Evolutionary conservation across 75 land plant genomes (phyloP), one percentile per base, ranked within the genome.

Genomic region (Picea sitchensis): DNA sequence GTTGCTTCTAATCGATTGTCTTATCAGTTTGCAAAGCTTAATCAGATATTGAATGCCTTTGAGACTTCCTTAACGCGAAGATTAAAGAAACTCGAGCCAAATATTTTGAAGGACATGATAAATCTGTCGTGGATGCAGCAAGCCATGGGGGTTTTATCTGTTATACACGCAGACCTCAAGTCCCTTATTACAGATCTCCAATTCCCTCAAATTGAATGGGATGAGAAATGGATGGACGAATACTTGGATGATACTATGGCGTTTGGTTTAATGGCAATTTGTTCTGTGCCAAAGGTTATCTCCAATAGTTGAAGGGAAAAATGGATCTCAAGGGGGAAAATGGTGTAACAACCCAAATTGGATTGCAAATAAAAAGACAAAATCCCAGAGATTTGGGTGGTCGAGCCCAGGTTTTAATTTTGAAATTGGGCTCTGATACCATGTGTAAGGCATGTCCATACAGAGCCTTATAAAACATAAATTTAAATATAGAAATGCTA

Each of bases 181-280:
- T 61, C 83, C 14, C 79, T 93, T 1, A 88, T 93, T 12, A 78
- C 82, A 15, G 84, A 90, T 44, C 89, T 93, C 59, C 83, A 87
- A 69, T 86, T 90, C 41, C 96, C 94, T 76, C 88, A 26, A 14
- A 77, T 82, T 59, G 89, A 90, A 26, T 87, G 94, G 89, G 94
- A 93, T 63, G 87, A 93, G 65, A 90, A 90, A 62, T 93, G 96
- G 96, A 83, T 91, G 47, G 89, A 91, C 77, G 80, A 86, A 6
- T 93, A 93, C 76, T 73, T 93, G 78, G 26, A 26, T 26, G 26
- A 26, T 26, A 26, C 26, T 26, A 26, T 26, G 26, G 26, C 26
- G 0, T 26, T 26, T 26, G 26, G 26, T 26, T 0, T 26, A 26
- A 26, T 26, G 26, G 26, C 26, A 26, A 26, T 0, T 26, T 26